Base-by-base conservation (phyloP, 2,329 filamentous ascomycete species). In the Fusarium bactridioides region DNA sequence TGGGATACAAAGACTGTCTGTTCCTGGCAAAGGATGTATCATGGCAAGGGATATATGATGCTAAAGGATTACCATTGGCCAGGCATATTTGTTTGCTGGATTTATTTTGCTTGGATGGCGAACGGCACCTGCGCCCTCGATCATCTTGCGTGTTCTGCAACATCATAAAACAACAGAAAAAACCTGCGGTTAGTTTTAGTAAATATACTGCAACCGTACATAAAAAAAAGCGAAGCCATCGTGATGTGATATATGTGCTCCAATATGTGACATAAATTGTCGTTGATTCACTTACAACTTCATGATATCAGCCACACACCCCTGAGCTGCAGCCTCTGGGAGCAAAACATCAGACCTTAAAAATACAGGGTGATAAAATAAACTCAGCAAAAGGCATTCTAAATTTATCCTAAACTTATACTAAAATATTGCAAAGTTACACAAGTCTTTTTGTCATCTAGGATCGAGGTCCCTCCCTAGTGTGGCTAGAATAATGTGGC, bases 401-500 rank as follows among this genome's bases (percentile, higher is more conserved):
- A 23, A 43, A 4, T 23, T 16, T 1, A 25, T 18, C 10, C 10
- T 44, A 25, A 44, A 19, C 10, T 2, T 5, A 9, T 25, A 12
- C 41, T 44, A 18, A 44, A 25, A 23, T 18, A 6, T 12, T 5
- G 16, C 41, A 4, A 44, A 44, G 10, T 44, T 18, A 44, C 41
- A 4, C 7, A 25, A 44, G 41, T 18, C 41, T 44, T 18, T 25
- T 44, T 25, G 10, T 44, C n/a, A 18, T 9, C 12, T 25, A 44
- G 3, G 16, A 19, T 44, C n/a, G 16, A 44, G 16, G 41, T 18
- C 41, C 15, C 11, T n/a, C n/a, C n/a, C n/a, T 25, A 25, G n/a
- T 44, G 41, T 71, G 68, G 69, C 66, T 38, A 3, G 7, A 12
- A 6, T 18, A 16, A 15, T n/a, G 62, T 67, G 64, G 64, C 64